phyloP scores from a whole-genome alignment of 345 rosid genomes.

The Triadica sebifera region DNA sequence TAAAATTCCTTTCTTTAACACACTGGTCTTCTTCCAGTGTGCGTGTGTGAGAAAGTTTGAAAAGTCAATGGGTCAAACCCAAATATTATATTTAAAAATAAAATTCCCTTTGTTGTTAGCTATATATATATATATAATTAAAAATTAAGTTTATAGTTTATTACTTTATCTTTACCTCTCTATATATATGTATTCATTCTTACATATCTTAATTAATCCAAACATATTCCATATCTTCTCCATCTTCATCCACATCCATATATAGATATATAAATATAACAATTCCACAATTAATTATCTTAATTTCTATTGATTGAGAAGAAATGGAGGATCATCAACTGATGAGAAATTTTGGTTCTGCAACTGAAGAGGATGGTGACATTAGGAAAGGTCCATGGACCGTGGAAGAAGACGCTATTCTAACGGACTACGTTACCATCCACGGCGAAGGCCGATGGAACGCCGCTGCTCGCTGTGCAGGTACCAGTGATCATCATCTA shows the following conservation, averaged over 20 bases:
- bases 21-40: not conserved
- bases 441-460: conserved; percentile 96
- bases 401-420: conserved; percentile 64
- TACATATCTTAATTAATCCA: not conserved
- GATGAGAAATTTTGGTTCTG: conserved; percentile 24
- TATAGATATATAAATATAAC: too few species aligned
- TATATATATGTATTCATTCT: conserved; percentile 22
- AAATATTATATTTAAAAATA: too few species aligned
- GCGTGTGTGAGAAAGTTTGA: conserved; percentile 20
- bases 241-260: not conserved
- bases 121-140: too few species aligned
- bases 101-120: too few species aligned
- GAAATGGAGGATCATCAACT: conserved; percentile 44
- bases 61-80: conserved; percentile 70
- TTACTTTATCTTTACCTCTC: conserved; percentile 6
- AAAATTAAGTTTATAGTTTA: too few species aligned
- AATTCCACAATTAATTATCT: too few species aligned
- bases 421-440: conserved; percentile 48
- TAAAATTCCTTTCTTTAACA: too few species aligned
- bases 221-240: not conserved
- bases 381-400: conserved; percentile 93
- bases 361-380: conserved; percentile 41
- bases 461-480: conserved; percentile 61
- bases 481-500: conserved; percentile 22
- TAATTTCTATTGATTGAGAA: not conserved